Conservation (phyloP, 352 stramenopile genomes). For the Aphanomyces stellatus region DNA sequence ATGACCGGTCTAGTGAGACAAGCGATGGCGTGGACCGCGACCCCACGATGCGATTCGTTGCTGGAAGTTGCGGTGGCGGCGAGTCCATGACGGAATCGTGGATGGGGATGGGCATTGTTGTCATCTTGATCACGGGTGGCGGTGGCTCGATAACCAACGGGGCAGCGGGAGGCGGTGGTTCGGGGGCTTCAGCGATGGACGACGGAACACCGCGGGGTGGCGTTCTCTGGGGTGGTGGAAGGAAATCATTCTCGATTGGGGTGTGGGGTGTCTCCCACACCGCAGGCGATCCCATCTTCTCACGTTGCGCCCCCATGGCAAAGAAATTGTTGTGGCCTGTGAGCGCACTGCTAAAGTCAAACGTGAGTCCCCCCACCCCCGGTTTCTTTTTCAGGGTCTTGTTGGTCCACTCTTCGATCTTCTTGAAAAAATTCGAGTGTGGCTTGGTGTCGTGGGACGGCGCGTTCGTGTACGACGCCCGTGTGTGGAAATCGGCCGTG, state of each 20-base stretch:
- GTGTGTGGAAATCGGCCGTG: slow-evolving; percentile 25
- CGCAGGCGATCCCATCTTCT: too few relatives aligned
- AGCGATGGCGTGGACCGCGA: slow-evolving; percentile 16
- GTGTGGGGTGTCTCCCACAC: too few relatives aligned
- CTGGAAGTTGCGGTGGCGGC: background rate
- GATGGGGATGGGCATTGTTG: background rate
- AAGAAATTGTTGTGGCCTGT: background rate
- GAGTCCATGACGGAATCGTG: background rate
- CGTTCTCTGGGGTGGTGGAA: too few relatives aligned
- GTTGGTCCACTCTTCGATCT: slow-evolving; percentile 19
- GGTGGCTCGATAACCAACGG: background rate
- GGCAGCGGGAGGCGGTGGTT: background rate
- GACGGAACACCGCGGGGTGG: too few relatives aligned
- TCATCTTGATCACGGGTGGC: too few relatives aligned
- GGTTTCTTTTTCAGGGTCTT: slow-evolving; percentile 24
- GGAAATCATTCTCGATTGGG: too few relatives aligned
- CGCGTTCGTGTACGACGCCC: background rate
- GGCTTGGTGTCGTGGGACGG: slow-evolving; percentile 34
- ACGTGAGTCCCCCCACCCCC: slow-evolving; percentile 22
- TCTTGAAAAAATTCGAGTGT: slow-evolving; percentile 20
- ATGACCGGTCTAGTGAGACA: slow-evolving; percentile 1
- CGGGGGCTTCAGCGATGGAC: background rate
- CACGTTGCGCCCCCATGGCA: too few relatives aligned
- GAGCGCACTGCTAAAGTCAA: background rate
- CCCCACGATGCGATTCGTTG: background rate